Base-by-base conservation (phyloP, 169 alveolate genomes). In the Plasmodium fragile region DNA sequence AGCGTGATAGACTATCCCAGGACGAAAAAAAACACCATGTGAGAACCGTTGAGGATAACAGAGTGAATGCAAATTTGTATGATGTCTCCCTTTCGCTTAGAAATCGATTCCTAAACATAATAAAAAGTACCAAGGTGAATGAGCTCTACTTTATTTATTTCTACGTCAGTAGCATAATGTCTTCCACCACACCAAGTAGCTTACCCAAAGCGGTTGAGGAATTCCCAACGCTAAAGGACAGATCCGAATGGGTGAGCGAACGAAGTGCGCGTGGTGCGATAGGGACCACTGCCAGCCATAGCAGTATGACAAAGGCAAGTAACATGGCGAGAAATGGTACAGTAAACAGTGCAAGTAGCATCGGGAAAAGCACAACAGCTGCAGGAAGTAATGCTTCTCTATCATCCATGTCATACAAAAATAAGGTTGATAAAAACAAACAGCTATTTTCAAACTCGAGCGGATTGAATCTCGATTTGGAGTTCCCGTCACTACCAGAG, bases 61-160 rank as follows among this genome's bases (percentile, higher is more conserved):
- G 83, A 53, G 18, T n/a, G n/a, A 80, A 32, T 69, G 18, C 45
- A n/a, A 91, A 81, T 16, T 18, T 91, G 73, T 91, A 91, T 65
- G 94, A 91, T 70, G 59, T 81, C 32, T 80, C 94, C 18, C 83
- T 75, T 32, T 91, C 94, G 6, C 53, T 91, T 71, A 79, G 94
- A 49, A 91, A 91, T 36, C 34, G 94, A 69, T 91, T 91, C 25
- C 25, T 81, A 59, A 91, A 91, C 28, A 91, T 91, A 6, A 81
- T 91, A 36, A 91, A 91, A 91, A 79, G 92, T 55, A 80, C 94
- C 16, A 91, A 81, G 83, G 32, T 81, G 16, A 91, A 70, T 65
- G 94, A 91, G 41, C 39, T 91, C 18, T 81, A 81, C 16, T n/a
- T 28, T 70, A 91, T 91, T 49, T 91, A 91, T 52, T 91, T 81